Evolutionary conservation across 306 rosid species (phyloP).

Genomic region (Sindora glabra): DNA sequence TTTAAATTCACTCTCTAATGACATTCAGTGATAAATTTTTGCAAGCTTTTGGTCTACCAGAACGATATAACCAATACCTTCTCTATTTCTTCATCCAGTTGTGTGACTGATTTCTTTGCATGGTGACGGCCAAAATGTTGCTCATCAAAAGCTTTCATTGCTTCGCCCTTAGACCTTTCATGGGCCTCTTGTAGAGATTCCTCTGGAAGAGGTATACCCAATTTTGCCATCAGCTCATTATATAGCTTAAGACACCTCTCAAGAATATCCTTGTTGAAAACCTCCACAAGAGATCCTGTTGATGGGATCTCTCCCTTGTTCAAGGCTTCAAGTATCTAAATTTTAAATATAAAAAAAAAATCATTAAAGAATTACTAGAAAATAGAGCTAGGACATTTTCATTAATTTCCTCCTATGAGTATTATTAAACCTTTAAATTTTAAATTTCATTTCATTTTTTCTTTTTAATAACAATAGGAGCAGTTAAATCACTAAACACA

Average conservation of each 20-base stretch:
- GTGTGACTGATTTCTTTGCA: conserved; percentile 70
- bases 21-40: conserved; percentile 1
- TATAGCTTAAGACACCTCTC: conserved; percentile 81
- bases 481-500: no score
- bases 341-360: conserved; percentile 13
- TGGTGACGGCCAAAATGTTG: conserved; percentile 91
- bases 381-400: no score
- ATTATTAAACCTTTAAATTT: no score
- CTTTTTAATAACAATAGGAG: no score
- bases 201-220: conserved; percentile 59
- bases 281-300: conserved; percentile 92
- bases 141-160: conserved; percentile 60
- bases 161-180: conserved; percentile 40
- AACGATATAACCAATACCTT: conserved; percentile 41
- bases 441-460: no score
- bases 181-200: conserved; percentile 53
- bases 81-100: conserved; percentile 72
- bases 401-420: no score
- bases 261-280: conserved; percentile 87
- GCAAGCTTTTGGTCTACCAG: not conserved
- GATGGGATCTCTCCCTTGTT: conserved; percentile 99
- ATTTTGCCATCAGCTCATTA: conserved; percentile 41
- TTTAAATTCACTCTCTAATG: not conserved
- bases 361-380: no score
- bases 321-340: conserved; percentile 90